phyloP scores from a whole-genome alignment of 495 filamentous ascomycete genomes.

The Usnea hakonensis region DNA sequence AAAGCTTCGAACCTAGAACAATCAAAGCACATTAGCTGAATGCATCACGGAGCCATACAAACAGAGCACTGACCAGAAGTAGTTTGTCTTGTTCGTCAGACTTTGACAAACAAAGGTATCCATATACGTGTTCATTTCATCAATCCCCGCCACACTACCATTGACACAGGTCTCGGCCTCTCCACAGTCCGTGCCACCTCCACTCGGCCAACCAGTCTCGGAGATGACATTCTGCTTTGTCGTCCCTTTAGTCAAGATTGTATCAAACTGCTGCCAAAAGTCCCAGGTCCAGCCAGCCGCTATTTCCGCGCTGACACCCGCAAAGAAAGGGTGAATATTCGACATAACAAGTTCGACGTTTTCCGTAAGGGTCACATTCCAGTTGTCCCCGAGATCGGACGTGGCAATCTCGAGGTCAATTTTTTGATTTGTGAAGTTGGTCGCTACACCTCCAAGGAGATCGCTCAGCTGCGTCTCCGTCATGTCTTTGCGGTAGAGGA shows the following conservation, averaged over 20 bases:
- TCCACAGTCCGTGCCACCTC: conserved; percentile 76
- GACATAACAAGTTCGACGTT: conserved; percentile 86
- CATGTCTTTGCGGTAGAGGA: conserved; percentile 72
- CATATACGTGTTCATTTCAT: conserved; percentile 83
- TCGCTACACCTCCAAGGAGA: conserved; percentile 58
- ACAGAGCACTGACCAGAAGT: conserved; percentile 70
- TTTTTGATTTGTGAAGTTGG: conserved; percentile 57
- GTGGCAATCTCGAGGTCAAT: conserved; percentile 75
- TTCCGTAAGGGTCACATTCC: conserved; percentile 58
- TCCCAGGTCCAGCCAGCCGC: conserved; percentile 77
- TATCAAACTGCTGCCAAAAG: conserved; percentile 68
- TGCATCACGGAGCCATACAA: not conserved
- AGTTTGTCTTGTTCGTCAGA: conserved; percentile 72
- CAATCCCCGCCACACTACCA: conserved; percentile 66
- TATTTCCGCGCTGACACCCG: conserved; percentile 56
- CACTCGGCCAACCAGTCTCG: conserved; percentile 88
- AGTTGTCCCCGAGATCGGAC: conserved; percentile 83
- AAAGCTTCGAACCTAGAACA: conserved; percentile 25
- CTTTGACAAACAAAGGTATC: conserved; percentile 75
- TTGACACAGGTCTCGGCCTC: conserved; percentile 35
- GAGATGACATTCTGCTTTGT: conserved; percentile 63
- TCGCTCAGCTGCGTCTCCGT: conserved; percentile 55
- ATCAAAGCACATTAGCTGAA: not conserved
- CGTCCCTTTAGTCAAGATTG: conserved; percentile 49
- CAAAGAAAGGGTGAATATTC: conserved; percentile 97